Percentiles rank a stretch among this genome's conserved stretches.
Conservation (phyloP, 352 stramenopile genomes). For the Phytophthora brassicae region DNA sequence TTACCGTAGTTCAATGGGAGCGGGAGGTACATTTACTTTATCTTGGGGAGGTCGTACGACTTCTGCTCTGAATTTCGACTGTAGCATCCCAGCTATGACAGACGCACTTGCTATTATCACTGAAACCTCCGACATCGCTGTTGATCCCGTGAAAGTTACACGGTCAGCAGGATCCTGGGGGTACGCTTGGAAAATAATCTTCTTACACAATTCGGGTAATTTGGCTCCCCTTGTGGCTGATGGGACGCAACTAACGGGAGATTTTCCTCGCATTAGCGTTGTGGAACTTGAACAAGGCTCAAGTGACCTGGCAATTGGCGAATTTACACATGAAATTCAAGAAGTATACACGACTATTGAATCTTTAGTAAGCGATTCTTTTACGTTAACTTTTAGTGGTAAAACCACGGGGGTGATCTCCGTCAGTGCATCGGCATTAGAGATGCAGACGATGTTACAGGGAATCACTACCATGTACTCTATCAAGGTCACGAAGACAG, state of each 20-base stretch:
- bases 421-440: conserved; percentile 71
- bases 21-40: conserved; percentile 91
- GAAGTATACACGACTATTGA: conserved; percentile 25
- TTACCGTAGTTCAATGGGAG: conserved; percentile 61
- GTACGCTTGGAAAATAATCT: conserved; percentile 92
- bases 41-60: conserved; percentile 88
- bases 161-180: conserved; percentile 70
- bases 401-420: conserved; percentile 74
- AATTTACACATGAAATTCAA: conserved; percentile 91
- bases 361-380: conserved; percentile 63
- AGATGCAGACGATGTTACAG: conserved; percentile 84
- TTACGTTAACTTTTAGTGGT: conserved; percentile 91
- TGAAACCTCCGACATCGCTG: conserved; percentile 66
- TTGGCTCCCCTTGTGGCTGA: conserved; percentile 87
- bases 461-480: conserved; percentile 85
- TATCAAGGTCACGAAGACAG: conserved; percentile 67
- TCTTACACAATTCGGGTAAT: conserved; percentile 86
- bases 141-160: conserved; percentile 80
- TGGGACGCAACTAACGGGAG: conserved; percentile 79
- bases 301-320: conserved; percentile 74
- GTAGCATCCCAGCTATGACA: conserved; percentile 62
- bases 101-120: conserved; percentile 81
- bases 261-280: conserved; percentile 85
- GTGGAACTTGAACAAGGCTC: conserved; percentile 48
- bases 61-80: conserved; percentile 67